Conservation (phyloP, 164 flowering plant species). For the Echeveria elegans region DNA sequence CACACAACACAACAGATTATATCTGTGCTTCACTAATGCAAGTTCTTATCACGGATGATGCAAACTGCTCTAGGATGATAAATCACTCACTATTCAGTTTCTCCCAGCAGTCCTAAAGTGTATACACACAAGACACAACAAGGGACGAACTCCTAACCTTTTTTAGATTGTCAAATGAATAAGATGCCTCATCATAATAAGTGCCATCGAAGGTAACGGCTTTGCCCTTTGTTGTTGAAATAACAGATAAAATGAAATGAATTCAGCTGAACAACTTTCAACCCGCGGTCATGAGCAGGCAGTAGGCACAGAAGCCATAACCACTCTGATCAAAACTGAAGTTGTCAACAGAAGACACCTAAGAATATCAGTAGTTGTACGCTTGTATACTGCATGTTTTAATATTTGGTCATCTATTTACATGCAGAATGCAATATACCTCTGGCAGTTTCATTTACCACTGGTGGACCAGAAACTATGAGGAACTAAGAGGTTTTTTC, state of each 20-base stretch:
- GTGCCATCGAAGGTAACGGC: not conserved
- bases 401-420: not conserved
- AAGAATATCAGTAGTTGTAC: not conserved
- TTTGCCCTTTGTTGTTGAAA: not conserved
- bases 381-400: not conserved
- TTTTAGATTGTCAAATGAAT: not conserved
- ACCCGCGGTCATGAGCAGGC: constrained; percentile 2
- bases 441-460: not conserved
- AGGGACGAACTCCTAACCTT: not conserved
- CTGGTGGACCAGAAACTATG: not conserved
- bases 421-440: not conserved
- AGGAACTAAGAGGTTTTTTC: too few relatives aligned
- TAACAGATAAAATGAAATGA: not conserved
- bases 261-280: not conserved
- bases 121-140: too few relatives aligned
- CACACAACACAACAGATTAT: not conserved
- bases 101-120: too few relatives aligned
- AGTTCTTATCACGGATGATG: not conserved
- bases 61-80: not conserved
- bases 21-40: not conserved
- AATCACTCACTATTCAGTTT: not conserved
- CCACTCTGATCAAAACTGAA: constrained; percentile 1
- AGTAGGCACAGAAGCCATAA: constrained; percentile 1
- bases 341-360: not conserved
- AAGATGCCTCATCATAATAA: not conserved